Base-by-base conservation (phyloP, 1,284 basidiomycete genomes). In the Cryptococcus sp. region DNA sequence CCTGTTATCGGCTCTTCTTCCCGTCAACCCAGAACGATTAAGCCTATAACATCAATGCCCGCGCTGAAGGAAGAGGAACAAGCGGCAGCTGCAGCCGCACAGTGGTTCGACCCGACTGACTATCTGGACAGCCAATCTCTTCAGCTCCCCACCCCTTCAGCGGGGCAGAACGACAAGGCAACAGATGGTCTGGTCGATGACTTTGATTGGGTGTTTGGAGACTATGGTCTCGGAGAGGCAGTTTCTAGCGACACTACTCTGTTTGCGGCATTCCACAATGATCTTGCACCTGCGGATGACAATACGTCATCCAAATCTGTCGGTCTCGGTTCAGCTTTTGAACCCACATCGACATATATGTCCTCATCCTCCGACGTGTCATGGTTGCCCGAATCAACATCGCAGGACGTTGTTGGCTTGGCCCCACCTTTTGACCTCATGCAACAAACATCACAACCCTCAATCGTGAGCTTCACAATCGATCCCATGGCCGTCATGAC, bases 51-150 rank as follows among this genome's bases (percentile, higher is more conserved):
- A 10, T 74, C 72, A 30, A 72, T 74, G 72, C 69, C 72, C 13
- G 57, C 68, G 15, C 60, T 74, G 16, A 68, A 62, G 49, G 72
- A 73, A 55, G 70, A 74, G 50, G 65, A 66, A n/a, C 41, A 58
- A 23, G 16, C 35, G 3, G n/a, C 47, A 5, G 38, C 47, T 5
- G 48, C 50, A 5, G 17, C 39, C 4, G 39, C 46, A 15, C 55
- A 60, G 30, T 68, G 67, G 69, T 63, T 70, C 47, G 65, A 70
- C 46, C 60, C 60, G 13, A 42, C 58, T 6, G 50, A 50, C 5
- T 53, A 56, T 15, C 20, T 54, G 27, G 63, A 57, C 8, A 27
- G 35, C 16, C 49, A 46, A n/a, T 27, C 30, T 19, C 22, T 39
- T 27, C 46, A 43, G 7, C 30, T 35, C 30, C 30, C 30, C 2